A percentile compares a stretch with the other conserved stretches of the same genome.
Conservation (phyloP, 805 yeast genomes). For the Lachancea meyersii region DNA sequence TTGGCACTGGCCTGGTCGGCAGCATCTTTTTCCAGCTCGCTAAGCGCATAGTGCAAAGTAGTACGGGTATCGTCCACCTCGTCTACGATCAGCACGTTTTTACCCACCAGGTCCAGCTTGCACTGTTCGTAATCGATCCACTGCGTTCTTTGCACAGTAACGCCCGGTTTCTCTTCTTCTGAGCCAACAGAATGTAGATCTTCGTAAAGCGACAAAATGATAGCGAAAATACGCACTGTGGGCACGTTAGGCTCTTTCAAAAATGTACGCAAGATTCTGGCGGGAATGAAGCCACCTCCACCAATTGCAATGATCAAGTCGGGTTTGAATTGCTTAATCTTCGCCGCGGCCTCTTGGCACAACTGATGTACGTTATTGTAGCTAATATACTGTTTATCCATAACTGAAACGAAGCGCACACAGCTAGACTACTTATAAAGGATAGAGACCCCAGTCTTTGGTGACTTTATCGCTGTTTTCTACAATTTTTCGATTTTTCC, state of each 20-base stretch:
- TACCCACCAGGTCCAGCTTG: conserved; percentile 53
- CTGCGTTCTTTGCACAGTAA: conserved; percentile 68
- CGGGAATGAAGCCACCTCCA: conserved; percentile 97
- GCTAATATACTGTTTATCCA: conserved; percentile 60
- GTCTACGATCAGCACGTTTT: conserved; percentile 67
- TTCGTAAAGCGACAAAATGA: conserved; percentile 87
- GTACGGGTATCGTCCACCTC: conserved; percentile 87
- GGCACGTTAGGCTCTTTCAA: conserved; percentile 82
- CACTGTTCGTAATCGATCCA: conserved; percentile 75
- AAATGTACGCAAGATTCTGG: conserved; percentile 90
- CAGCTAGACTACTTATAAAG: no score
- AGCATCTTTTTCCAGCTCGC: conserved; percentile 69
- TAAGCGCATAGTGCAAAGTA: conserved; percentile 71
- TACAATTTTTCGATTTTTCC: neutral
- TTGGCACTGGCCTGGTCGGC: conserved; percentile 49
- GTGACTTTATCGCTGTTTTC: no score
- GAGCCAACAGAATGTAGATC: conserved; percentile 60
- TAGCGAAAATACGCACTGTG: conserved; percentile 90
- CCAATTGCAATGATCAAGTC: conserved; percentile 93
- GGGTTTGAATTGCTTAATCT: conserved; percentile 67
- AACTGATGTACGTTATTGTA: conserved; percentile 76
- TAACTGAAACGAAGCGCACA: neutral
- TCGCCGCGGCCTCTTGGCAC: conserved; percentile 56
- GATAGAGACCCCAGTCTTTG: no score
- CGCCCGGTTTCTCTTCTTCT: conserved; percentile 52